Conservation (phyloP, 768 basidiomycete species). For the Royoungia palumana region DNA sequence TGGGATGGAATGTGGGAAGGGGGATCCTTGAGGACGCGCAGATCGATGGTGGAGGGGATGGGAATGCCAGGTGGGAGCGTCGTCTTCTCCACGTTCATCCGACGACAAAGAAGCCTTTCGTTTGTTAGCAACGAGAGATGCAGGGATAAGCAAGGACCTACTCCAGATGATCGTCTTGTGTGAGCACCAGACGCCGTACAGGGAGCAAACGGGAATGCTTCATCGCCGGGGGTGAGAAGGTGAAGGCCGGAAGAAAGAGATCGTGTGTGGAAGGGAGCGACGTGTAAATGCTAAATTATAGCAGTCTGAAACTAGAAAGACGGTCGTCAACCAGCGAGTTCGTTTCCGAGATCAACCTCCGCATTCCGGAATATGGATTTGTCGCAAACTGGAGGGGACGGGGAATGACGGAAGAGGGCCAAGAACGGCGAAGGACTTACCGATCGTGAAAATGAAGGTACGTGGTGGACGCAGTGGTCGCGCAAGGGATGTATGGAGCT, state of each 20-base stretch:
- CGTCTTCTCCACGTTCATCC: conserved; percentile 33
- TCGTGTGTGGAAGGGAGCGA: conserved; percentile 11
- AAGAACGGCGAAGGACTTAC: conserved; percentile 15
- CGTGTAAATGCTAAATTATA: conserved; percentile 6
- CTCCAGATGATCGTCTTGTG: conserved; percentile 30
- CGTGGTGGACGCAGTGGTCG: background rate
- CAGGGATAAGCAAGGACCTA: conserved; percentile 3
- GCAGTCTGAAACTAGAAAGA: conserved; percentile 12
- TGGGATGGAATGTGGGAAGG: conserved; percentile 50
- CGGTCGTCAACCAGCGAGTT: conserved; percentile 17
- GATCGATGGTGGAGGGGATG: conserved; percentile 45
- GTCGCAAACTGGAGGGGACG: conserved; percentile 6
- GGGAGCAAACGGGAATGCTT: conserved; percentile 25
- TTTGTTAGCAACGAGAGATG: conserved; percentile 7
- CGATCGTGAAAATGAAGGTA: conserved; percentile 22
- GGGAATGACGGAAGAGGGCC: conserved; percentile 2
- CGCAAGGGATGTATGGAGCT: background rate
- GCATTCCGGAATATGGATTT: background rate
- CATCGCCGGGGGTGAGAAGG: conserved; percentile 19
- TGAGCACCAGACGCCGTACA: conserved; percentile 14
- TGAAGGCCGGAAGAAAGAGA: conserved; percentile 9
- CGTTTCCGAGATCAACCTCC: conserved; percentile 16
- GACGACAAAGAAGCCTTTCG: conserved; percentile 30
- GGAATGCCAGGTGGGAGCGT: conserved; percentile 20
- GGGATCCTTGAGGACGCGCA: conserved; percentile 43